Percentiles rank a stretch among this genome's conserved stretches.
These are phyloP conservation scores for Trichomonascus vanleenenianus DNA, from an alignment of 805 yeast genomes.

Conservation along the genomic window DNA sequence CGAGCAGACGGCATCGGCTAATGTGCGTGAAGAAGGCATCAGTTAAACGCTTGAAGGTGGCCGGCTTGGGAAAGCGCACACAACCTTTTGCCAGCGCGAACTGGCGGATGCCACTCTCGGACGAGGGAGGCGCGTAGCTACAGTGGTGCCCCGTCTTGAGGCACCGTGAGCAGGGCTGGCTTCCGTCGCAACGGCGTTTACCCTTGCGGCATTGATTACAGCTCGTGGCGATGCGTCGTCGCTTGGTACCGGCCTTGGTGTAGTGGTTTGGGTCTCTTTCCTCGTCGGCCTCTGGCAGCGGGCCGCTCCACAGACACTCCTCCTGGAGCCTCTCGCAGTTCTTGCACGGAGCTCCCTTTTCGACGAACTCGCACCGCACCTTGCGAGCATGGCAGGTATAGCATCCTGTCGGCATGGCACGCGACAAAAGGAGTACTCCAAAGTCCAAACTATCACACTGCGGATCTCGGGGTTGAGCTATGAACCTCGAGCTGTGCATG, in stretches of 20 bases:
- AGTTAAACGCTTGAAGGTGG: background rate
- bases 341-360: background rate
- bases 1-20: background rate
- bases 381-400: conserved; percentile 1
- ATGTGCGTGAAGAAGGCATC: background rate
- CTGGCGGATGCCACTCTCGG: background rate
- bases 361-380: background rate
- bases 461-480: too few species aligned
- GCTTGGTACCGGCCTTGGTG: conserved; percentile 2
- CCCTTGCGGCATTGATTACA: background rate
- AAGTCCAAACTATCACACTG: too few species aligned
- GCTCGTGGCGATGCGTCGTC: background rate
- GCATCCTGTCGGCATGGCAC: background rate
- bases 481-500: too few species aligned
- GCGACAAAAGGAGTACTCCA: too few species aligned
- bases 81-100: background rate
- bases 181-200: conserved; percentile 1
- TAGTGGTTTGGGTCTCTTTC: background rate
- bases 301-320: background rate
- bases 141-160: background rate
- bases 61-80: background rate
- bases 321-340: conserved; percentile 1
- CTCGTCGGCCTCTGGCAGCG: background rate
- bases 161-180: conserved; percentile 1
- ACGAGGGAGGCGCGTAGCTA: background rate